Percentiles rank a stretch among this genome's conserved stretches.
Evolutionary conservation across 345 rosid genomes (phyloP).

Genomic region (Clausena lansium): DNA sequence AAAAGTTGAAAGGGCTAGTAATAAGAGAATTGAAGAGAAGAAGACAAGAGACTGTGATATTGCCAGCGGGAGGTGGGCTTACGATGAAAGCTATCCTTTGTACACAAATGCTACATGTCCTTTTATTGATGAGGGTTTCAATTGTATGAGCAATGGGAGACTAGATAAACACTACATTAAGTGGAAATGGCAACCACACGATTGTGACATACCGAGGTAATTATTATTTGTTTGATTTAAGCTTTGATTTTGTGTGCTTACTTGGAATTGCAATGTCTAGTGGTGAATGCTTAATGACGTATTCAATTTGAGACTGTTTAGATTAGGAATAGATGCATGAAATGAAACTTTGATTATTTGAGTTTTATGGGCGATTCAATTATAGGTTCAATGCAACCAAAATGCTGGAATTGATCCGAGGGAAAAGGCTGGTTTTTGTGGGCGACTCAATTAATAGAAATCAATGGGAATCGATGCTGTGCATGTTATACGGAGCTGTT

Average conservation of each 20-base stretch:
- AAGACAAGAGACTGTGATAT: conserved; percentile 50
- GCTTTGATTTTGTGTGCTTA: not conserved
- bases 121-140: conserved; percentile 89
- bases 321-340: not conserved
- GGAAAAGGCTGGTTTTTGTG: conserved; percentile 88
- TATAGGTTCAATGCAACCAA: conserved; percentile 78
- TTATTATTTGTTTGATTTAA: not conserved
- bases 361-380: not conserved
- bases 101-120: conserved; percentile 82
- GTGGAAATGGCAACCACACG: conserved; percentile 83
- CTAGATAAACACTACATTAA: conserved; percentile 61
- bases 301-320: not conserved
- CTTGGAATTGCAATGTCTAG: not conserved
- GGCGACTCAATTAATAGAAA: conserved; percentile 96
- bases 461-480: conserved; percentile 97
- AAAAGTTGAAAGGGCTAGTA: not conserved
- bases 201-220: conserved; percentile 81
- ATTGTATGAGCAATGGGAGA: conserved; percentile 79
- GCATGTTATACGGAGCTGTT: conserved; percentile 69
- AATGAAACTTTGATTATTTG: not conserved
- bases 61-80: conserved; percentile 79
- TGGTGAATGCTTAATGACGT: not conserved
- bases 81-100: conserved; percentile 64
- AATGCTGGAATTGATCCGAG: conserved; percentile 75
- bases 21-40: conserved; percentile 19